Evolutionary conservation across 2,329 filamentous ascomycete genomes (phyloP).

Genomic region (Trichoderma aggressivum): DNA sequence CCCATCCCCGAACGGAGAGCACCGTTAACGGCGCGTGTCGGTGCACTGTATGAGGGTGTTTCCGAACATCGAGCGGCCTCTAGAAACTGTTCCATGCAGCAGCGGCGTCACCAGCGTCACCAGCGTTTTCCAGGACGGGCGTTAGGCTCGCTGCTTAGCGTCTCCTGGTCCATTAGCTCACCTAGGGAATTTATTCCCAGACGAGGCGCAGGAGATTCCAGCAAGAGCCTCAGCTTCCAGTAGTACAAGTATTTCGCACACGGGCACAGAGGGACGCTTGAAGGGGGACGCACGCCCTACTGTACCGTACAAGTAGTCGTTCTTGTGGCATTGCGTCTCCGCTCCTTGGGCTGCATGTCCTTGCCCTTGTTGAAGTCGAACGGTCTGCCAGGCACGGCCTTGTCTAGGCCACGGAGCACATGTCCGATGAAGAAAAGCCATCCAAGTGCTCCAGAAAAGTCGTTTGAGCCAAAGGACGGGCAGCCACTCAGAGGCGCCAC

Average conservation of each 20-base stretch:
- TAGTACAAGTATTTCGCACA: not conserved
- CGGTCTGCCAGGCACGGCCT: constrained; percentile 4
- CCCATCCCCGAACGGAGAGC: not conserved
- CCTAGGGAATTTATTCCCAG: not conserved
- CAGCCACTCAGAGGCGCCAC: constrained; percentile 3
- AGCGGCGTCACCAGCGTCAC: not conserved
- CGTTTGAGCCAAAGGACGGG: not conserved
- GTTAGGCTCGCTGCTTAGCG: not conserved
- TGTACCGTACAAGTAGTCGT: too few species aligned
- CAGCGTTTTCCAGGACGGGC: not conserved
- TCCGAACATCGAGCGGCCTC: not conserved
- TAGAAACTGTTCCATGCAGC: not conserved
- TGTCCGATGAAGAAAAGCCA: constrained; percentile 15
- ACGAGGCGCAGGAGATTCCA: not conserved
- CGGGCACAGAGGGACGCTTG: not conserved
- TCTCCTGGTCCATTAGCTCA: not conserved
- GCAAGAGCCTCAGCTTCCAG: not conserved
- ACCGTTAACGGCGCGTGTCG: not conserved
- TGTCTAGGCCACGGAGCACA: constrained; percentile 4
- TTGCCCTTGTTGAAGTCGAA: not conserved
- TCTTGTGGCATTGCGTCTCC: constrained; percentile 11
- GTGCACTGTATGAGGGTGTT: not conserved
- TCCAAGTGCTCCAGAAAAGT: constrained; percentile 9
- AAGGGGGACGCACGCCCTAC: not conserved
- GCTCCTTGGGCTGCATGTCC: constrained; percentile 16